Evolutionary conservation across 225 moss, liverwort and hornwort genomes (phyloP).

Genomic region (Polytrichum commune): DNA sequence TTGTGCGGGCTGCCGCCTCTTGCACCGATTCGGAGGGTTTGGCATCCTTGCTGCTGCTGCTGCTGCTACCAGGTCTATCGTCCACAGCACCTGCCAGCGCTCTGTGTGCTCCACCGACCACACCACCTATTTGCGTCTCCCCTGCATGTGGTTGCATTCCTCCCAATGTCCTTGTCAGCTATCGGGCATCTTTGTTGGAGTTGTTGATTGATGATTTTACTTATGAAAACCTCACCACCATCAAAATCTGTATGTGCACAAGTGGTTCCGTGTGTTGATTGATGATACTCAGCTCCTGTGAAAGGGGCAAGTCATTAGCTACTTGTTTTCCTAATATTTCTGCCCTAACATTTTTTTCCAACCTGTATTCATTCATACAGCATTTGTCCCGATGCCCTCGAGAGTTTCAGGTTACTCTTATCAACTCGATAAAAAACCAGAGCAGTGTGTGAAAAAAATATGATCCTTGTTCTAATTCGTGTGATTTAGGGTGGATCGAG

Average conservation of each 20-base stretch:
- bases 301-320: too few species aligned
- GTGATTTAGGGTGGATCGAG: too few species aligned
- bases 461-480: too few species aligned
- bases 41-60: slow-evolving; percentile 25
- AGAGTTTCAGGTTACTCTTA: too few species aligned
- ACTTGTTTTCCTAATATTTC: too few species aligned
- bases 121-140: slow-evolving; percentile 55
- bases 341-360: too few species aligned
- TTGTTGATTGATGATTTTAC: background rate
- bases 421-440: too few species aligned
- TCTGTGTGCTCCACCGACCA: slow-evolving; percentile 68
- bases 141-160: slow-evolving; percentile 69
- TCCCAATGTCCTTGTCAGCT: slow-evolving; percentile 34
- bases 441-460: too few species aligned
- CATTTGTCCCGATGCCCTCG: too few species aligned
- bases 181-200: slow-evolving; percentile 33
- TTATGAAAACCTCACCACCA: background rate
- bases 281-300: too few species aligned
- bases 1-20: slow-evolving; percentile 46
- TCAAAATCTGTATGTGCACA: background rate
- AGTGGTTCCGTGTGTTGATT: too few species aligned
- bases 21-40: slow-evolving; percentile 53
- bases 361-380: too few species aligned
- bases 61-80: slow-evolving; percentile 32
- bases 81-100: slow-evolving; percentile 68